These are phyloP conservation scores for Yamadazyma friedrichii DNA, from an alignment of 1,139 yeast species.

Conservation along the genomic window DNA sequence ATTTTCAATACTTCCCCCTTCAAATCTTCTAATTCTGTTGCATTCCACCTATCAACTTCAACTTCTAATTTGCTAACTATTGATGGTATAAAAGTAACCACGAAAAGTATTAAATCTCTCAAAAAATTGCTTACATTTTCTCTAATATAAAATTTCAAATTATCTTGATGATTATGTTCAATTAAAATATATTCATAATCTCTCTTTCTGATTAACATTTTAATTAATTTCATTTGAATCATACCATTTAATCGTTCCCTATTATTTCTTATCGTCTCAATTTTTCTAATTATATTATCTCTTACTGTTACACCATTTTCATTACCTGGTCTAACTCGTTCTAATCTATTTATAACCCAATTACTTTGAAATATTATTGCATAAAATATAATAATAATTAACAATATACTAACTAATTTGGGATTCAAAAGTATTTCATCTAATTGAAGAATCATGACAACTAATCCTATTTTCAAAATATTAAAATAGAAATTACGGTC, in stretches of 20 bases:
- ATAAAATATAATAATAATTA: not conserved
- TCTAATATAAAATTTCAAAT: constrained; percentile 11
- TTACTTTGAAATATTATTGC: not conserved
- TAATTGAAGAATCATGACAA: not conserved
- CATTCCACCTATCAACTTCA: constrained; percentile 19
- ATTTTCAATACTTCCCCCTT: constrained; percentile 9
- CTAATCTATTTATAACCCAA: not conserved
- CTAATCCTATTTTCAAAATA: not conserved
- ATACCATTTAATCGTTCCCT: constrained; percentile 1
- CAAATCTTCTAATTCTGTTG: constrained; percentile 20
- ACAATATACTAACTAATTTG: not conserved
- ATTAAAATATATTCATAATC: constrained; percentile 24
- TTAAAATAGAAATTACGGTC: not conserved
- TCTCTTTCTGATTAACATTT: constrained; percentile 21
- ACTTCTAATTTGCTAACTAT: constrained; percentile 15
- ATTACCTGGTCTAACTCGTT: not conserved
- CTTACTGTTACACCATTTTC: not conserved
- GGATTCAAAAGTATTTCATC: not conserved
- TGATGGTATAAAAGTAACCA: constrained; percentile 23
- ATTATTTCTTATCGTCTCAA: not conserved
- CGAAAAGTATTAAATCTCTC: constrained; percentile 23
- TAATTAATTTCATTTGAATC: constrained; percentile 17
- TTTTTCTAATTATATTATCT: not conserved
- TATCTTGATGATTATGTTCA: constrained; percentile 12
- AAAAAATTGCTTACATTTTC: constrained; percentile 17